Evolutionary conservation across 768 basidiomycete genomes (phyloP), one percentile per base, ranked within the genome.

Genomic region (Hemileccinum rubropunctum): DNA sequence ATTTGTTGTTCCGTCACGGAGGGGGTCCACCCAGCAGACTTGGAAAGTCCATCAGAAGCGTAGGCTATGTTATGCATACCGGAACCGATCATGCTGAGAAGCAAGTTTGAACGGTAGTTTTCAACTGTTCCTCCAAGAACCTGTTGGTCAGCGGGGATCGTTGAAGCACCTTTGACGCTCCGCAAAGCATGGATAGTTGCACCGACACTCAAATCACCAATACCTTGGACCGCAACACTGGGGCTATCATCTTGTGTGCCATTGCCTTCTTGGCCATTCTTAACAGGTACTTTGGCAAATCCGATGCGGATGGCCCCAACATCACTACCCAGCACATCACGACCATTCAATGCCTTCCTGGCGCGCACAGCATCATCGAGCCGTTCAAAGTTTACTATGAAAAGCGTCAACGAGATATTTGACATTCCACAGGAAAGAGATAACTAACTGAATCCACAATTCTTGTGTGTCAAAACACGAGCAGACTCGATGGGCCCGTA

Each of bases 401-500:
- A n/a, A 35, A 51, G 18, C 21, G 39, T 68, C 34, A 51, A 30
- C 36, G 41, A 32, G 41, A 34, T 36, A 26, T 15, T 30, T 47
- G 43, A 42, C 4, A 38, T 26, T 38, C 21, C 18, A 18, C 5
- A 44, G 5, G 20, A 30, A 45, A 32, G 33, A 34, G 42, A 33
- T 23, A 6, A 82, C 85, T 68, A 51, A 86, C 84, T 88, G 71
- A 89, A 91, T 52, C 92, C 91, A 68, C 97, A 97, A 58, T 95
- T 95, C 75, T 98, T 98, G 75, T 97, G 93, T 4, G 93, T 95
- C 60, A 99, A 74, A 13, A 98, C 94, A 52, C 97, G 76, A 9
- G 95, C 97, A 43, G 91, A 95, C 71, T 99, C 97, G 56, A 99
- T 98, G 3, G 95, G 91, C 0, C 97, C 97, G 62, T 92, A 99